phyloP scores from a whole-genome alignment of 495 filamentous ascomycete genomes.

The Podospora conica region DNA sequence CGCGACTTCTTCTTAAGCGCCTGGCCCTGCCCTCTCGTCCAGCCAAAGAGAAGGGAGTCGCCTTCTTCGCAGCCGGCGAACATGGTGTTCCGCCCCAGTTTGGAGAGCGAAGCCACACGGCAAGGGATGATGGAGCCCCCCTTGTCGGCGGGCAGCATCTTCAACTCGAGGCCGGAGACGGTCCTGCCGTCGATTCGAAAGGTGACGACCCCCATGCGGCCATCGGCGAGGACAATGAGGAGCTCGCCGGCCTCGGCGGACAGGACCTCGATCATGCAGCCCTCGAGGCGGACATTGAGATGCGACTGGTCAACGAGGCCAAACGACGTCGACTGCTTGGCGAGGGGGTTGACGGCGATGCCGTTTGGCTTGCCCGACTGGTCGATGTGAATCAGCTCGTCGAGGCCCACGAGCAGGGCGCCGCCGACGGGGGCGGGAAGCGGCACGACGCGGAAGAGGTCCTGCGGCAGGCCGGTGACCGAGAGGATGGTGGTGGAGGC shows the following conservation, averaged over 20 bases:
- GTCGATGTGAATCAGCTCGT: constrained; percentile 92
- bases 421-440: constrained; percentile 84
- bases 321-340: constrained; percentile 71
- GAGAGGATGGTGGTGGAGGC: constrained; percentile 91
- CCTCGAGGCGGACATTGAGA: constrained; percentile 72
- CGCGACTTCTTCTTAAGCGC: constrained; percentile 46
- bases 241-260: constrained; percentile 70
- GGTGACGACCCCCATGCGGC: constrained; percentile 65
- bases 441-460: constrained; percentile 77
- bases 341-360: constrained; percentile 89
- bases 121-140: constrained; percentile 57
- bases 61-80: constrained; percentile 81
- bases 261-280: constrained; percentile 70
- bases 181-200: constrained; percentile 91
- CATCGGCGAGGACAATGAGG: constrained; percentile 73
- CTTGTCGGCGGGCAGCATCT: constrained; percentile 50
- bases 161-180: constrained; percentile 75
- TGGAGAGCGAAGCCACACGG: constrained; percentile 60
- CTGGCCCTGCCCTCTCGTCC: constrained; percentile 55
- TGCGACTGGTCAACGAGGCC: constrained; percentile 77
- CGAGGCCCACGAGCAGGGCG: constrained; percentile 75
- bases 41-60: constrained; percentile 78
- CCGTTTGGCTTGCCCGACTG: constrained; percentile 91
- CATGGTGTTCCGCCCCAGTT: constrained; percentile 60
- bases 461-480: constrained; percentile 77